Evolutionary conservation across 2,329 filamentous ascomycete genomes (phyloP).

Genomic region (Dactylellina leptospora): DNA sequence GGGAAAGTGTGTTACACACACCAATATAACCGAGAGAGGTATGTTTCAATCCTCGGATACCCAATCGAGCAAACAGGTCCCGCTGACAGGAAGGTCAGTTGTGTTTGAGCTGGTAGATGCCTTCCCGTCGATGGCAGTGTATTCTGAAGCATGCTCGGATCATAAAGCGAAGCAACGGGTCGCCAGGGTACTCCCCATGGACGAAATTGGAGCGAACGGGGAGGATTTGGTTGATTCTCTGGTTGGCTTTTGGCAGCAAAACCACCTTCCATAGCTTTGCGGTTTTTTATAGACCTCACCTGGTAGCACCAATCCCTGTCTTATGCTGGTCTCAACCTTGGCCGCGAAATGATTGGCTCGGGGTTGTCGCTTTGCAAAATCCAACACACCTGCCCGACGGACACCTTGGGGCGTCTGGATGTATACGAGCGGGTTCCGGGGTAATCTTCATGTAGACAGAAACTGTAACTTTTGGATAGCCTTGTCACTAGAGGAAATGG

Average conservation of each 20-base stretch:
- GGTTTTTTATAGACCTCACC: background rate
- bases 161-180: constrained; percentile 11
- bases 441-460: no score
- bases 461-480: no score
- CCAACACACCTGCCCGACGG: constrained; percentile 41
- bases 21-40: constrained; percentile 28
- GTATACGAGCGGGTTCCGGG: background rate
- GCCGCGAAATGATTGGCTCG: constrained; percentile 47
- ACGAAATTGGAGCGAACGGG: constrained; percentile 4
- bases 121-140: constrained; percentile 30
- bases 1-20: constrained; percentile 24
- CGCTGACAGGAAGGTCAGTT: background rate
- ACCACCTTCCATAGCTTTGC: background rate
- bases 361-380: constrained; percentile 40
- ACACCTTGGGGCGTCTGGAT: background rate
- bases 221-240: constrained; percentile 25
- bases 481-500: no score
- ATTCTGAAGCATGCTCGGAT: constrained; percentile 32
- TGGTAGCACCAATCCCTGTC: constrained; percentile 33
- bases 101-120: constrained; percentile 21
- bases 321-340: constrained; percentile 30
- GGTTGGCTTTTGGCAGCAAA: constrained; percentile 34
- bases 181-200: constrained; percentile 13
- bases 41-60: background rate
- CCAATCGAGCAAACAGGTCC: background rate